Evolutionary conservation across 768 basidiomycete genomes (phyloP).

Genomic region (Tremella yokohamensis): DNA sequence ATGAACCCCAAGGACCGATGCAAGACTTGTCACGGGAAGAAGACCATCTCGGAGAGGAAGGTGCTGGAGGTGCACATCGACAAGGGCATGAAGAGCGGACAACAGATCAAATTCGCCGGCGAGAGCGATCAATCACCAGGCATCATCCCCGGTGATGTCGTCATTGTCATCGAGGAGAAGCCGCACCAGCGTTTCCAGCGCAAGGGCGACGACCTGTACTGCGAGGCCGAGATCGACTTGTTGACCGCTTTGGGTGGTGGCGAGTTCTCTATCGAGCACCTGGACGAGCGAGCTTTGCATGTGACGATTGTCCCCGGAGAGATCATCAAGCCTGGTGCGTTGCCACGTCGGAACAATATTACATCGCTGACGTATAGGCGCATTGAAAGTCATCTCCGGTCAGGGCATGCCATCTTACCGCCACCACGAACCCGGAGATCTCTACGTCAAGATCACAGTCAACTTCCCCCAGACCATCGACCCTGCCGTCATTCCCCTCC

Average conservation of each 20-base stretch:
- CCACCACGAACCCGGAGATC: constrained; percentile 93
- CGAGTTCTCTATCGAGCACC: constrained; percentile 79
- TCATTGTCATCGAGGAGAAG: constrained; percentile 96
- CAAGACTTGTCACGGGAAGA: constrained; percentile 86
- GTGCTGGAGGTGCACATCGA: constrained; percentile 75
- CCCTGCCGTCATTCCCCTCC: constrained; percentile 61
- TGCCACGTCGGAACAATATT: neutral
- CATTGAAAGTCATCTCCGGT: constrained; percentile 81
- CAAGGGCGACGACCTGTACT: constrained; percentile 78
- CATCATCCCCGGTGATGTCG: constrained; percentile 87
- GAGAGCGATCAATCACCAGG: constrained; percentile 90
- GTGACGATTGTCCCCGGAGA: constrained; percentile 82
- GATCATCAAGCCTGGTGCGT: constrained; percentile 84
- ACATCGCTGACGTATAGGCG: constrained; percentile 57
- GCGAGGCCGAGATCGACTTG: constrained; percentile 85
- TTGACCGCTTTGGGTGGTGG: constrained; percentile 92
- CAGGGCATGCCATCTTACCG: constrained; percentile 99
- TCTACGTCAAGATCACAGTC: constrained; percentile 80
- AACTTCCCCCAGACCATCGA: constrained; percentile 83
- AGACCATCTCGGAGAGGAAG: constrained; percentile 89
- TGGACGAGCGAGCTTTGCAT: constrained; percentile 84
- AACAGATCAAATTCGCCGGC: constrained; percentile 83
- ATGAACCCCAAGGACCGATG: constrained; percentile 93
- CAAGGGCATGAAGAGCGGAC: constrained; percentile 95
- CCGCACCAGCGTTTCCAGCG: constrained; percentile 71